Evolutionary conservation across 345 rosid species (phyloP).

Genomic region (Camelina laxa): DNA sequence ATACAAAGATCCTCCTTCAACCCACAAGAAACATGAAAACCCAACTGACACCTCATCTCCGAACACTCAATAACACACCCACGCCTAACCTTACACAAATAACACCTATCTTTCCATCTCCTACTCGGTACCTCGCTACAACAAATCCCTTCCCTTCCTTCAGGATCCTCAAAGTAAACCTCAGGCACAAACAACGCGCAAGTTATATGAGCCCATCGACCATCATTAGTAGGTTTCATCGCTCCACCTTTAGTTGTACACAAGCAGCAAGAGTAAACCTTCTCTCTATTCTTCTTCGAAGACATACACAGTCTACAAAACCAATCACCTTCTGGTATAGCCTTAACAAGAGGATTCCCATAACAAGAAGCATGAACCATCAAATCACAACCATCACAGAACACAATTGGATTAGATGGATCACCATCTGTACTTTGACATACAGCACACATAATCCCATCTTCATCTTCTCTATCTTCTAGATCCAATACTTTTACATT

Average conservation of each 20-base stretch:
- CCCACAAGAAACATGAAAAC: constrained; percentile 86
- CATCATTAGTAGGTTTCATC: constrained; percentile 62
- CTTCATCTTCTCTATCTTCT: constrained; percentile 49
- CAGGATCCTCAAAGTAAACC: constrained; percentile 83
- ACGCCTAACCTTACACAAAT: constrained; percentile 60
- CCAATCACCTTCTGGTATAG: constrained; percentile 91
- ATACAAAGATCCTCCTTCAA: constrained; percentile 72
- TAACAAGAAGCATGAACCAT: constrained; percentile 94
- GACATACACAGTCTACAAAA: constrained; percentile 62
- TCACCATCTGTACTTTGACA: constrained; percentile 97
- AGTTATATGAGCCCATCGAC: constrained; percentile 79
- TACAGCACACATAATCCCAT: constrained; percentile 80
- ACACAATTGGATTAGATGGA: constrained; percentile 85
- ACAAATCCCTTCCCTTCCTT: constrained; percentile 80
- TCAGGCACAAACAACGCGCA: constrained; percentile 86
- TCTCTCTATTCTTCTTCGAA: constrained; percentile 13
- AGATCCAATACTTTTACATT: constrained; percentile 1
- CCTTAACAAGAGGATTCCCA: constrained; percentile 68
- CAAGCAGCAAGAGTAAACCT: constrained; percentile 58
- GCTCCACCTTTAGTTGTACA: constrained; percentile 69
- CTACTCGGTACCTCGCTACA: constrained; percentile 61
- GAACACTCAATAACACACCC: constrained; percentile 92
- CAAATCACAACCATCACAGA: constrained; percentile 93
- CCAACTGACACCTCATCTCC: constrained; percentile 73
- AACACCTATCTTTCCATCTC: constrained; percentile 72